Percentiles rank a stretch among this genome's conserved stretches.
Conservation (phyloP, 2,329 filamentous ascomycete genomes). For the Cytospora piceicola region DNA sequence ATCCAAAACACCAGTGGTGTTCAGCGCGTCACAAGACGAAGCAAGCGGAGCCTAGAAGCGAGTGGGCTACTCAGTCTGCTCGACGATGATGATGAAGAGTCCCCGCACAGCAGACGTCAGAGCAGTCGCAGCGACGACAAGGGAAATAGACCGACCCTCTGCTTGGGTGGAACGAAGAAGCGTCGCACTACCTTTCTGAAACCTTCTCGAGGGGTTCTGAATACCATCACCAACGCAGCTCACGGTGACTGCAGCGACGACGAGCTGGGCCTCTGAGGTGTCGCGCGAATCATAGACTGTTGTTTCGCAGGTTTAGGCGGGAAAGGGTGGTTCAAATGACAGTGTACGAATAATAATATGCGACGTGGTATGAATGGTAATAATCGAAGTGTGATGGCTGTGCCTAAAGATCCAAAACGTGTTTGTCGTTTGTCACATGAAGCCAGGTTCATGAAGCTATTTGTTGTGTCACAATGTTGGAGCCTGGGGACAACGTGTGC, state of each 20-base stretch:
- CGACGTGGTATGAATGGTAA: slow-evolving; percentile 4
- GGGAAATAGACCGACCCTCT: slow-evolving; percentile 5
- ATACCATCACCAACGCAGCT: slow-evolving; percentile 21
- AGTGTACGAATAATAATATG: slow-evolving; percentile 2
- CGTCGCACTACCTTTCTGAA: slow-evolving; percentile 25
- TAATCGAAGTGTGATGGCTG: slow-evolving; percentile 7
- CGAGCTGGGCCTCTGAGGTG: slow-evolving; percentile 26
- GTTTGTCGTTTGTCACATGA: not conserved
- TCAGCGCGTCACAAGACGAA: not conserved
- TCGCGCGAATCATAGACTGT: not conserved
- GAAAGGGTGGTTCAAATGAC: not conserved
- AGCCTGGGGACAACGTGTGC: slow-evolving; percentile 1
- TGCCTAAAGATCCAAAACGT: slow-evolving; percentile 4
- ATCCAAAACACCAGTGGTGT: not conserved
- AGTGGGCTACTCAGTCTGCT: slow-evolving; percentile 14
- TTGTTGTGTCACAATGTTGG: slow-evolving; percentile 15
- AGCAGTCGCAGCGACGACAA: not conserved
- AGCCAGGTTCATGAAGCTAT: slow-evolving; percentile 17
- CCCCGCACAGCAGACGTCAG: not conserved
- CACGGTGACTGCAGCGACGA: slow-evolving; percentile 27
- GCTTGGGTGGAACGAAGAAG: slow-evolving; percentile 5
- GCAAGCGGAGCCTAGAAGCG: slow-evolving; percentile 21
- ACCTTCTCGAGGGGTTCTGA: slow-evolving; percentile 17
- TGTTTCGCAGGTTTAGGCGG: not conserved
- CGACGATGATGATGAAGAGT: slow-evolving; percentile 6